Conservation (phyloP, 2,329 filamentous ascomycete genomes). For the Monilinia vaccinii-corymbosi region DNA sequence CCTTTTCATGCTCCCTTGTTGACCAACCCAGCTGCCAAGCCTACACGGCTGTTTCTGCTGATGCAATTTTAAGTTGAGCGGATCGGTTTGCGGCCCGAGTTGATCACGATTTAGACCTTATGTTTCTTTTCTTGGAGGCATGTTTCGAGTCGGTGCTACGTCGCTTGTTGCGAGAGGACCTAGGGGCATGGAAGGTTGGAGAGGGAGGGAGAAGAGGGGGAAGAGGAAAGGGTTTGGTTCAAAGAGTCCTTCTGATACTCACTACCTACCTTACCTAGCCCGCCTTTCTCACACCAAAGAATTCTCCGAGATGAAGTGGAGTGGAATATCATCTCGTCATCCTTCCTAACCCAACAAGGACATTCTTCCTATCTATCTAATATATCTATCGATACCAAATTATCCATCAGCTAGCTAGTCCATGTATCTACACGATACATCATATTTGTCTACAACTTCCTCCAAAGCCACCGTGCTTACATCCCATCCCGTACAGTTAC, state of each 20-base stretch:
- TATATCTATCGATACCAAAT: no score
- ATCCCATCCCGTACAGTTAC: neutral
- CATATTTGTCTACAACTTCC: neutral
- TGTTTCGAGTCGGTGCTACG: neutral
- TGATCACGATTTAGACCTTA: neutral
- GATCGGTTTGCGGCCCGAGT: constrained; percentile 4
- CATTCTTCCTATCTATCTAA: no score
- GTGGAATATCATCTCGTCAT: neutral
- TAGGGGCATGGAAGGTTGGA: no score
- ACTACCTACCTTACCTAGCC: neutral
- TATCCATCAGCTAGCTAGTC: no score
- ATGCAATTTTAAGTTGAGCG: neutral
- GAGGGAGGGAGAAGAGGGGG: no score
- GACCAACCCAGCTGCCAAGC: neutral
- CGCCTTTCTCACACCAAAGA: no score
- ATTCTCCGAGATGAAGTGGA: neutral
- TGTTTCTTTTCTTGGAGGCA: neutral
- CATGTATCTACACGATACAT: constrained; percentile 4
- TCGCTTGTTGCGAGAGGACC: no score
- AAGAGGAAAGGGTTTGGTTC: neutral
- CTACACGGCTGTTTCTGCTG: neutral
- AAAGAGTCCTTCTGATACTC: neutral
- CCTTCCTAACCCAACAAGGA: no score
- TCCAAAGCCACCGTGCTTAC: neutral
- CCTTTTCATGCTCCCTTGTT: neutral